These are phyloP conservation scores for Lasiodiplodia citricola DNA, from an alignment of 2,329 filamentous ascomycete species.

Conservation along the genomic window DNA sequence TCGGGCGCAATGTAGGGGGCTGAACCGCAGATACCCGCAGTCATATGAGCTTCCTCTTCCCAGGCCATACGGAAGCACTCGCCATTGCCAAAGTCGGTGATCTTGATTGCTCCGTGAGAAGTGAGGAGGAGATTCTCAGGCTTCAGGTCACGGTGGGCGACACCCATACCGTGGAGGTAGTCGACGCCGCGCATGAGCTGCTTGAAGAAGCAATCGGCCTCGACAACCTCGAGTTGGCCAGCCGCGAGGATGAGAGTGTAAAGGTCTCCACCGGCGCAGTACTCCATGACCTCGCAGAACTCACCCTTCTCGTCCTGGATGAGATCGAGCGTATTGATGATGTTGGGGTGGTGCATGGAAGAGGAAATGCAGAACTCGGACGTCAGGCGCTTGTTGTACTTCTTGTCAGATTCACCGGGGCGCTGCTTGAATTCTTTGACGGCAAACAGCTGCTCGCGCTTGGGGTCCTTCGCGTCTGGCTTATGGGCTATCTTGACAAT, in stretches of 20 bases:
- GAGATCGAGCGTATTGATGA: slow-evolving; percentile 95
- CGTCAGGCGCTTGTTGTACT: slow-evolving; percentile 96
- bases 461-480: slow-evolving; percentile 77
- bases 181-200: slow-evolving; percentile 99
- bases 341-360: slow-evolving; percentile 92
- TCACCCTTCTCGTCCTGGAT: slow-evolving; percentile 96
- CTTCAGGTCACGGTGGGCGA: slow-evolving; percentile 95
- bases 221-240: slow-evolving; percentile 86
- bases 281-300: slow-evolving; percentile 99
- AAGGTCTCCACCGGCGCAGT: slow-evolving; percentile 92
- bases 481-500: slow-evolving; percentile 99
- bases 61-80: slow-evolving; percentile 99
- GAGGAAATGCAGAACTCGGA: slow-evolving; percentile 99
- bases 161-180: slow-evolving; percentile 99
- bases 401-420: slow-evolving; percentile 93
- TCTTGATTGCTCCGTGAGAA: slow-evolving; percentile 90
- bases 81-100: slow-evolving; percentile 98
- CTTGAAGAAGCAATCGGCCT: slow-evolving; percentile 98
- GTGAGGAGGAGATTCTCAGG: slow-evolving; percentile 95
- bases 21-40: slow-evolving; percentile 92
- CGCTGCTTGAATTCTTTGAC: slow-evolving; percentile 97
- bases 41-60: slow-evolving; percentile 99
- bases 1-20: slow-evolving; percentile 97
- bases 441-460: slow-evolving; percentile 87
- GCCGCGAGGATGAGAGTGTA: slow-evolving; percentile 92